Conservation (phyloP, 2,329 filamentous ascomycete genomes). For the Colletotrichum incanum region DNA sequence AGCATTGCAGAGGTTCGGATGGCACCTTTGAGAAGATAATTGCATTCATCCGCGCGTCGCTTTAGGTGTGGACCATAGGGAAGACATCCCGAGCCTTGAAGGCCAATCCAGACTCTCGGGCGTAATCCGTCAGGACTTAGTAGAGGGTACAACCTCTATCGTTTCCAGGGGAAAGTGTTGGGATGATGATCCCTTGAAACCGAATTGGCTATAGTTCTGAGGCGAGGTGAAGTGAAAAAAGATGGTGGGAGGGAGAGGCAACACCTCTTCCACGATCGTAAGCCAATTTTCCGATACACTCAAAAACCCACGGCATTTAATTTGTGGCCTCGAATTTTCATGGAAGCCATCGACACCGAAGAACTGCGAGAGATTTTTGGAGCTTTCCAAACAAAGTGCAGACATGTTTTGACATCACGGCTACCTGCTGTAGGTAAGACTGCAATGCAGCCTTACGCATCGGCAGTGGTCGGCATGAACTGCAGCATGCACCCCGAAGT, state of each 20-base stretch:
- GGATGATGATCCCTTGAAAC: slow-evolving; percentile 7
- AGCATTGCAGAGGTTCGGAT: not conserved
- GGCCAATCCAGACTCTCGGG: slow-evolving; percentile 9
- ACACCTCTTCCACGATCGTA: not conserved
- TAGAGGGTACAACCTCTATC: not conserved
- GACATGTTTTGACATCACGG: not conserved
- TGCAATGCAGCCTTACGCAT: slow-evolving; percentile 13
- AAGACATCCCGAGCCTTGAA: not conserved
- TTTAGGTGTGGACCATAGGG: no score
- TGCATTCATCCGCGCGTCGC: not conserved
- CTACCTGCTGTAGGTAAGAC: not conserved
- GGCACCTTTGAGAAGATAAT: not conserved
- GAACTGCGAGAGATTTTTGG: fast-evolving
- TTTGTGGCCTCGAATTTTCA: not conserved
- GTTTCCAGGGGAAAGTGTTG: not conserved
- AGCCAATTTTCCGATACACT: not conserved
- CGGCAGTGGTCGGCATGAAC: slow-evolving; percentile 1
- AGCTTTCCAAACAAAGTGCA: not conserved
- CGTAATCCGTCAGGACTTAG: not conserved
- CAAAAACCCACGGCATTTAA: no score
- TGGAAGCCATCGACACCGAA: not conserved
- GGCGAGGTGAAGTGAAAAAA: not conserved
- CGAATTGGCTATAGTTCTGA: not conserved
- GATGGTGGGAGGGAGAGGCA: not conserved
- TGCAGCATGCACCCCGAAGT: not conserved